A percentile compares a stretch with the other conserved stretches of the same genome.
These are phyloP conservation scores for Exophiala phaeomuriformis DNA, from an alignment of 2,329 filamentous ascomycete genomes.

Conservation along the genomic window DNA sequence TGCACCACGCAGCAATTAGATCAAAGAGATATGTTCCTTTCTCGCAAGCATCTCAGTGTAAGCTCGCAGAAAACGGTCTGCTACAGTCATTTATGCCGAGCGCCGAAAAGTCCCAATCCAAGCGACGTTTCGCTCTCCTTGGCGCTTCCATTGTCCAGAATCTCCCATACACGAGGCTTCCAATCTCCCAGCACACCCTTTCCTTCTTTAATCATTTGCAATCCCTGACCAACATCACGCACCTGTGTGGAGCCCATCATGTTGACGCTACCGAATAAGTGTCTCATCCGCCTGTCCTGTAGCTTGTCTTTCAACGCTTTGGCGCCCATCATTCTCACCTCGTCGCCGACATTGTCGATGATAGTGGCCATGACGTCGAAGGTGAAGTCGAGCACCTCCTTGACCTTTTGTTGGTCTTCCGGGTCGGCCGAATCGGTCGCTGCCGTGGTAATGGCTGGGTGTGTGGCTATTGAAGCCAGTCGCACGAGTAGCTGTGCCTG, in stretches of 20 bases:
- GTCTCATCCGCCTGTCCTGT: constrained; percentile 14
- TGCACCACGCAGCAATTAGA: too few relatives aligned
- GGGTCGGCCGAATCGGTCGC: constrained; percentile 6
- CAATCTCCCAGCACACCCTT: constrained; percentile 25
- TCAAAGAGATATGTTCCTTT: too few relatives aligned
- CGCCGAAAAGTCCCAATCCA: constrained; percentile 26
- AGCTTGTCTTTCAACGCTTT: constrained; percentile 37
- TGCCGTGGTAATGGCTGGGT: constrained; percentile 29
- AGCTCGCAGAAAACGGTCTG: neutral
- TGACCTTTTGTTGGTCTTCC: constrained; percentile 15
- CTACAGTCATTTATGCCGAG: constrained; percentile 9
- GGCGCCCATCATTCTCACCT: constrained; percentile 37
- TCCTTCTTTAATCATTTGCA: constrained; percentile 23
- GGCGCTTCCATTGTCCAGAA: constrained; percentile 25
- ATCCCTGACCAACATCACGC: constrained; percentile 21
- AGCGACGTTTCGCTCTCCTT: constrained; percentile 25
- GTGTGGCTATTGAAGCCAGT: constrained; percentile 29
- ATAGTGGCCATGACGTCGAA: constrained; percentile 41
- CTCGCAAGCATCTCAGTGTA: neutral
- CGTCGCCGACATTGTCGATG: constrained; percentile 40
- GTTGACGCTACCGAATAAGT: constrained; percentile 25
- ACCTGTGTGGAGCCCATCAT: constrained; percentile 17
- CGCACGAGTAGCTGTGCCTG: constrained; percentile 25
- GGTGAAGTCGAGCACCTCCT: constrained; percentile 29
- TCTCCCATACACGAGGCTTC: constrained; percentile 26